Conservation (phyloP, 2,329 filamentous ascomycete species). For the Colletotrichum incanum region DNA sequence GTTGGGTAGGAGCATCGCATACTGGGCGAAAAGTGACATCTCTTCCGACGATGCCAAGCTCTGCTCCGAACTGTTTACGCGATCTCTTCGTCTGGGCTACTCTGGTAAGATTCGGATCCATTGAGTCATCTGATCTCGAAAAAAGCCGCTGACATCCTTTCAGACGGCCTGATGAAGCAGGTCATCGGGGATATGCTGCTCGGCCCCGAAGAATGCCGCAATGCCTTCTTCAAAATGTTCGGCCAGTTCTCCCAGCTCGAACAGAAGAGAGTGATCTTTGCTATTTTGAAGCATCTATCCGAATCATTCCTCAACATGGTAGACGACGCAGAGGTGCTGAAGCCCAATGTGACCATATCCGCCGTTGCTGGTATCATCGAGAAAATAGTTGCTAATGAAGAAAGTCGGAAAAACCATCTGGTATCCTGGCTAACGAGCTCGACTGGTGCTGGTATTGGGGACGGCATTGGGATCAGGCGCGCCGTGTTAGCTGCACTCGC, state of each 20-base stretch:
- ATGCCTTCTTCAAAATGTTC: constrained; percentile 53
- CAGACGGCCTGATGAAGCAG: constrained; percentile 60
- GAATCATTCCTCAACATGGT: constrained; percentile 59
- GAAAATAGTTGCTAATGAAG: constrained; percentile 63
- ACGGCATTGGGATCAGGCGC: constrained; percentile 76
- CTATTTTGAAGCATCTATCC: constrained; percentile 62
- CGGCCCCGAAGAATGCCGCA: constrained; percentile 44
- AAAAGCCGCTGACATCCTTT: not conserved
- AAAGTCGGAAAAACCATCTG: constrained; percentile 68
- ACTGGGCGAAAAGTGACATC: constrained; percentile 55
- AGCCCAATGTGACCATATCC: constrained; percentile 59
- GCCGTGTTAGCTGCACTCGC: constrained; percentile 74
- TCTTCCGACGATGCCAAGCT: constrained; percentile 56
- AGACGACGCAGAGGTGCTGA: constrained; percentile 47
- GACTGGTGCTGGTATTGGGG: constrained; percentile 76
- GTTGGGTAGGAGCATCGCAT: constrained; percentile 77
- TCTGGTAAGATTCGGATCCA: constrained; percentile 65
- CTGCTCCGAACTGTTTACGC: constrained; percentile 66
- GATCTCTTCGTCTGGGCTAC: constrained; percentile 81
- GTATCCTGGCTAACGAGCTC: constrained; percentile 76
- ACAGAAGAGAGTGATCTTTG: constrained; percentile 60
- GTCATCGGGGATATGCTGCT: constrained; percentile 58
- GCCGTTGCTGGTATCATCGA: constrained; percentile 73
- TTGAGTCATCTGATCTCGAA: constrained; percentile 31
- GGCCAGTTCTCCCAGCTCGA: constrained; percentile 57